A percentile compares a stretch with the other conserved stretches of the same genome.
Evolutionary conservation across 208 protist species (phyloP).

Genomic region (Entamoeba invadens): DNA sequence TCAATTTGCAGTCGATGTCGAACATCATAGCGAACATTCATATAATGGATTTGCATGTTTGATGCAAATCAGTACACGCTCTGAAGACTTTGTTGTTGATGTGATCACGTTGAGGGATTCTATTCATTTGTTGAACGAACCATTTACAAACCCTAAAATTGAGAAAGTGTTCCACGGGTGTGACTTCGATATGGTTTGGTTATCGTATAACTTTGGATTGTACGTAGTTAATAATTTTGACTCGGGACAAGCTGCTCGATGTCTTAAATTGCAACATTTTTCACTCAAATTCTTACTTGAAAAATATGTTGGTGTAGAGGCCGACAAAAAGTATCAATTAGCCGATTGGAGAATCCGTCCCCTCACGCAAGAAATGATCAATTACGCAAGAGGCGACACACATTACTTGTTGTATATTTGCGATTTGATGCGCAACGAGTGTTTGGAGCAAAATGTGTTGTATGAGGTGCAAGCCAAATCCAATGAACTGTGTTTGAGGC

Average conservation of each 20-base stretch:
- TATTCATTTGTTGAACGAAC: constrained; percentile 60
- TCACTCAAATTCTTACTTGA: constrained; percentile 74
- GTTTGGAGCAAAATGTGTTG: background rate
- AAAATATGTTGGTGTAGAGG: constrained; percentile 67
- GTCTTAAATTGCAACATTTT: constrained; percentile 61
- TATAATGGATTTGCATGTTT: constrained; percentile 22
- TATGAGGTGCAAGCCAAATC: background rate
- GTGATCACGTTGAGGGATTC: constrained; percentile 64
- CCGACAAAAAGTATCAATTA: constrained; percentile 46
- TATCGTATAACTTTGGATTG: constrained; percentile 87
- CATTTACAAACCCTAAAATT: constrained; percentile 68
- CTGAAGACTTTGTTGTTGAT: constrained; percentile 82
- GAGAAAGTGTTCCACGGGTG: constrained; percentile 86
- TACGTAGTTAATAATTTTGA: constrained; percentile 95
- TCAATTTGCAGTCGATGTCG: background rate
- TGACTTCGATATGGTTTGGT: constrained; percentile 78
- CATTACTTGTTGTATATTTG: constrained; percentile 86
- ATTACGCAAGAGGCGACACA: constrained; percentile 85
- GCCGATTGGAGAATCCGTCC: constrained; percentile 89
- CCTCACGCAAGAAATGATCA: constrained; percentile 76
- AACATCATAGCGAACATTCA: constrained; percentile 12
- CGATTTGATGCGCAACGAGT: background rate
- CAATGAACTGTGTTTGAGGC: background rate
- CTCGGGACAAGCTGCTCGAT: constrained; percentile 75
- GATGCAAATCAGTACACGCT: constrained; percentile 69